phyloP scores from a whole-genome alignment of 345 rosid genomes.

The Linum lewisii region DNA sequence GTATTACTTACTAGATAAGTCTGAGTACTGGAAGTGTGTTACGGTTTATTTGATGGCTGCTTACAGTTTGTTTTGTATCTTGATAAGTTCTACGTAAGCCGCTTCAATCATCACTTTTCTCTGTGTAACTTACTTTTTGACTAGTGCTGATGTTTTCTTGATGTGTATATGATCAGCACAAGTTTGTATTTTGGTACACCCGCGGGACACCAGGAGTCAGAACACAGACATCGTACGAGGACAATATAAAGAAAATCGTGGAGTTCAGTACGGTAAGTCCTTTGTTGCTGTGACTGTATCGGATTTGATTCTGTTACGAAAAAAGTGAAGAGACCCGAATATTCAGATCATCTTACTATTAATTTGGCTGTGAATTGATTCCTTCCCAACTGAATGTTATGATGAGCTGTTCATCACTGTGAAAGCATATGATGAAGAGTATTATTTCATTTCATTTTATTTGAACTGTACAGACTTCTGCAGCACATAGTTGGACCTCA shows the following conservation, averaged over 20 bases:
- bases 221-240: conserved; percentile 81
- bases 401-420: background rate
- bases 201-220: conserved; percentile 88
- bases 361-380: background rate
- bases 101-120: no score
- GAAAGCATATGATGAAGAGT: background rate
- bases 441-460: background rate
- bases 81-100: no score
- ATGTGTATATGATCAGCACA: conserved; percentile 41
- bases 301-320: no score
- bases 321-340: no score
- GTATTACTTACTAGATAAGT: no score
- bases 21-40: no score
- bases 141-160: no score
- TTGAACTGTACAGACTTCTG: conserved; percentile 61
- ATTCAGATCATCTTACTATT: background rate
- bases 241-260: conserved; percentile 83
- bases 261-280: conserved; percentile 83
- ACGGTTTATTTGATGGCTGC: no score
- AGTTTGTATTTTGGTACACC: conserved; percentile 92
- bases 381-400: background rate
- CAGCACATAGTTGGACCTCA: conserved; percentile 90
- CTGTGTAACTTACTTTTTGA: no score
- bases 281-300: background rate
- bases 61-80: no score